phyloP scores from a whole-genome alignment of 2,329 filamentous ascomycete genomes.

The Tolypocladium cylindrosporum region DNA sequence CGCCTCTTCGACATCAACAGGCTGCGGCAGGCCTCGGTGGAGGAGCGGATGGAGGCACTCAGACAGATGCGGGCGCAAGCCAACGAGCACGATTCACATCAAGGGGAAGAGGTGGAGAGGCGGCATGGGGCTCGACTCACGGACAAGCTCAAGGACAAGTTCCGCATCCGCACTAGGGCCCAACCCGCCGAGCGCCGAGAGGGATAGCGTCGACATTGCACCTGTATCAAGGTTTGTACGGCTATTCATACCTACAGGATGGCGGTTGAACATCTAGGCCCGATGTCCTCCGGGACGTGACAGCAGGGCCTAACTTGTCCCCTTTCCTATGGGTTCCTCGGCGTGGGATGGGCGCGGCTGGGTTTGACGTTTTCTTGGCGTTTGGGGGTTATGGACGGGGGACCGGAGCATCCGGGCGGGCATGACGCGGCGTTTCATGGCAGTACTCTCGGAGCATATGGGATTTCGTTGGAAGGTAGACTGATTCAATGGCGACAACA shows the following conservation, averaged over 20 bases:
- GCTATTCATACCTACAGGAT: not conserved
- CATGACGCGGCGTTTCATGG: conserved; percentile 4
- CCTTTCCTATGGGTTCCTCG: too few species aligned
- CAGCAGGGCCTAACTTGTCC: too few species aligned
- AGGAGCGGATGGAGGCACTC: conserved; percentile 52
- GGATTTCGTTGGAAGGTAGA: not conserved
- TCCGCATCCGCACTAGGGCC: conserved; percentile 39
- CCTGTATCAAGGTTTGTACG: not conserved
- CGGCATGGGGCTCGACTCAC: conserved; percentile 33
- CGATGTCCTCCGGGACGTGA: not conserved
- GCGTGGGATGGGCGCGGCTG: too few species aligned
- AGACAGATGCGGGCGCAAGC: conserved; percentile 29
- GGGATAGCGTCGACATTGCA: not conserved
- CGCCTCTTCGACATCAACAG: conserved; percentile 47
- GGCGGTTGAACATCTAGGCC: not conserved
- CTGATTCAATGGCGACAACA: not conserved
- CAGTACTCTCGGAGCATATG: not conserved
- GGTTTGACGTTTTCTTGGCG: not conserved
- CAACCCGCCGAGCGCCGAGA: conserved; percentile 17
- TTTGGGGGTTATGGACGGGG: not conserved
- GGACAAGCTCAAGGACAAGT: conserved; percentile 40
- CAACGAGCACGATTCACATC: conserved; percentile 10
- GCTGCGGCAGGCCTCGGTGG: conserved; percentile 46
- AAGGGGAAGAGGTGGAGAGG: conserved; percentile 22
- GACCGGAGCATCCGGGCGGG: not conserved